A percentile compares a stretch with the other conserved stretches of the same genome.
phyloP scores from a whole-genome alignment of 345 rosid species.

The Mallotus nudiflorus region DNA sequence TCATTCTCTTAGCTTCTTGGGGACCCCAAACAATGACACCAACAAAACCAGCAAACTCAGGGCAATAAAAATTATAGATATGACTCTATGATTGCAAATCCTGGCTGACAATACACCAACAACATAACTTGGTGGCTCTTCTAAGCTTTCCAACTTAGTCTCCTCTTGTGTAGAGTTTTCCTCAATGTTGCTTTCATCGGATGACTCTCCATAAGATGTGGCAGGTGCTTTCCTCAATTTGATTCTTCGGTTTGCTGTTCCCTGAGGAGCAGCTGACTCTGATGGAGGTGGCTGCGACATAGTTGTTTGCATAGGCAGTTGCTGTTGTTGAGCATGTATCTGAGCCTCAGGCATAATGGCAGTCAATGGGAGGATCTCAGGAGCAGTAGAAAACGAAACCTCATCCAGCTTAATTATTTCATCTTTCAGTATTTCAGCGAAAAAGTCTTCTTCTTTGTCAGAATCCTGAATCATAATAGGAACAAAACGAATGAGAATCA shows the following conservation, averaged over 20 bases:
- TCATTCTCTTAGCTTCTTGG: constrained; percentile 12
- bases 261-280: constrained; percentile 22
- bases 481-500: neutral
- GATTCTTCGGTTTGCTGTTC: constrained; percentile 33
- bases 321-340: neutral
- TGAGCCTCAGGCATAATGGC: constrained; percentile 11
- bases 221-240: constrained; percentile 12
- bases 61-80: constrained; percentile 6
- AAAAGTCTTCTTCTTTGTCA: constrained; percentile 53
- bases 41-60: constrained; percentile 28
- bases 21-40: constrained; percentile 19
- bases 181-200: neutral
- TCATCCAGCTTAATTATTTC: constrained; percentile 77
- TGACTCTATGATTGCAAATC: constrained; percentile 1
- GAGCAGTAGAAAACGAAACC: constrained; percentile 9
- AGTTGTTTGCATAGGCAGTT: constrained; percentile 8
- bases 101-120: too few species aligned
- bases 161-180: too few species aligned
- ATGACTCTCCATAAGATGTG: neutral
- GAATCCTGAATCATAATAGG: constrained; percentile 38
- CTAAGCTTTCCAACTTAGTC: too few species aligned
- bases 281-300: neutral
- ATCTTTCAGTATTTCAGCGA: constrained; percentile 73
- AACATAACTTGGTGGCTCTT: constrained; percentile 17
- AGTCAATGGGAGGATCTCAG: constrained; percentile 9